These are phyloP conservation scores for Phytopythium chamaehyphon DNA, from an alignment of 352 stramenopile genomes.

Conservation along the genomic window DNA sequence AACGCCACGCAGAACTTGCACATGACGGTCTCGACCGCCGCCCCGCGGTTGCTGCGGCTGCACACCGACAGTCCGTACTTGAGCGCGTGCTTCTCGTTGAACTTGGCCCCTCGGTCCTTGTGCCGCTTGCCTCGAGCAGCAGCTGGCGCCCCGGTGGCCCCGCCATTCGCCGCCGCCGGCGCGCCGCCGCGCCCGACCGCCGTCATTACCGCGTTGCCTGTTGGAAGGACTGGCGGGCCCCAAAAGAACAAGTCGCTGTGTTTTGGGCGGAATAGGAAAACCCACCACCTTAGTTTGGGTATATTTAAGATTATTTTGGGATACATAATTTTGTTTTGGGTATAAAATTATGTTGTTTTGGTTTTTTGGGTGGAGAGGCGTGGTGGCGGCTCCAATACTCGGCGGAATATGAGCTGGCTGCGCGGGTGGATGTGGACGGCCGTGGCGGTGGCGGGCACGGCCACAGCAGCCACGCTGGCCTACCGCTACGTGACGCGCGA, in stretches of 20 bases:
- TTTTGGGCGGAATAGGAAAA: too few species aligned
- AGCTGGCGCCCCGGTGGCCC: constrained; percentile 4
- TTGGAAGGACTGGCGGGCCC: too few species aligned
- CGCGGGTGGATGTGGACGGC: constrained; percentile 61
- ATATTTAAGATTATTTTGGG: too few species aligned
- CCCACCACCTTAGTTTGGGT: too few species aligned
- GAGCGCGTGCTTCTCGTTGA: constrained; percentile 66
- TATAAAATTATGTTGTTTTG: too few species aligned
- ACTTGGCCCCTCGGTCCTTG: constrained; percentile 59
- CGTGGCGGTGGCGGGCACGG: constrained; percentile 61
- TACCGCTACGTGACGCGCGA: constrained; percentile 61
- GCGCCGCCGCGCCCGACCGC: constrained; percentile 10
- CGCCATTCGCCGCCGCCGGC: background rate
- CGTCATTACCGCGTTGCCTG: too few species aligned
- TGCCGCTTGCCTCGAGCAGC: constrained; percentile 34
- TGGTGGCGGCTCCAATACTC: too few species aligned
- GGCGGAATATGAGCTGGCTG: constrained; percentile 33
- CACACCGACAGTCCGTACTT: constrained; percentile 69
- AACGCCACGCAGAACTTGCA: constrained; percentile 77
- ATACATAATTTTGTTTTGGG: too few species aligned
- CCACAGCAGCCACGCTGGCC: constrained; percentile 45
- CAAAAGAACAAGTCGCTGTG: too few species aligned
- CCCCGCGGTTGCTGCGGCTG: constrained; percentile 44
- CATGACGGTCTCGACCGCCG: constrained; percentile 59
- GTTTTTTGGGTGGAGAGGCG: too few species aligned